These are phyloP conservation scores for Aurifilum marmelostoma DNA, from an alignment of 2,329 filamentous ascomycete species.

Conservation along the genomic window DNA sequence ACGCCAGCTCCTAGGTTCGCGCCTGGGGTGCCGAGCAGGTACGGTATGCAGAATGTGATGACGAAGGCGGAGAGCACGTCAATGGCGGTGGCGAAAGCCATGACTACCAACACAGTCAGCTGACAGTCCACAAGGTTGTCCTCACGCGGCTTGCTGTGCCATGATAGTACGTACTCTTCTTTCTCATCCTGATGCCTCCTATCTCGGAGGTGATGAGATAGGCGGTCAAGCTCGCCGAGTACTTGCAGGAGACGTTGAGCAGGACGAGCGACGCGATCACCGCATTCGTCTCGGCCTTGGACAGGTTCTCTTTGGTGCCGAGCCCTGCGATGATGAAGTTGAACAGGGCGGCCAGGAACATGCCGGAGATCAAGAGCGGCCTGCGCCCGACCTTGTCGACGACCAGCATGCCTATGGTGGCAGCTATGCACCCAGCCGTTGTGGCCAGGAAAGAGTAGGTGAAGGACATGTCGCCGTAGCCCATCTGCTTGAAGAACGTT, in stretches of 20 bases:
- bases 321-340: conserved; percentile 20
- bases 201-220: conserved; percentile 22
- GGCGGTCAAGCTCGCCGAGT: conserved; percentile 18
- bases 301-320: conserved; percentile 13
- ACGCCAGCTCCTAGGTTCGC: conserved; percentile 12
- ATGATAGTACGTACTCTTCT: conserved; percentile 25
- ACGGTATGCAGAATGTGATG: conserved; percentile 25
- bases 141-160: too few relatives aligned
- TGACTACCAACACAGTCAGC: background rate
- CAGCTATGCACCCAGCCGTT: conserved; percentile 6
- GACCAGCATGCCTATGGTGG: conserved; percentile 10
- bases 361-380: conserved; percentile 23
- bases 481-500: conserved; percentile 16
- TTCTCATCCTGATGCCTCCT: conserved; percentile 23
- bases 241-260: conserved; percentile 14
- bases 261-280: conserved; percentile 19
- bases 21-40: conserved; percentile 17
- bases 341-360: conserved; percentile 14
- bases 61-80: conserved; percentile 25
- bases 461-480: conserved; percentile 14
- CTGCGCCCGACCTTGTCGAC: conserved; percentile 21
- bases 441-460: conserved; percentile 20
- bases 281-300: conserved; percentile 12
- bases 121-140: background rate
- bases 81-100: conserved; percentile 20